Conservation (phyloP, 495 filamentous ascomycete genomes). For the Penicillium soppii region DNA sequence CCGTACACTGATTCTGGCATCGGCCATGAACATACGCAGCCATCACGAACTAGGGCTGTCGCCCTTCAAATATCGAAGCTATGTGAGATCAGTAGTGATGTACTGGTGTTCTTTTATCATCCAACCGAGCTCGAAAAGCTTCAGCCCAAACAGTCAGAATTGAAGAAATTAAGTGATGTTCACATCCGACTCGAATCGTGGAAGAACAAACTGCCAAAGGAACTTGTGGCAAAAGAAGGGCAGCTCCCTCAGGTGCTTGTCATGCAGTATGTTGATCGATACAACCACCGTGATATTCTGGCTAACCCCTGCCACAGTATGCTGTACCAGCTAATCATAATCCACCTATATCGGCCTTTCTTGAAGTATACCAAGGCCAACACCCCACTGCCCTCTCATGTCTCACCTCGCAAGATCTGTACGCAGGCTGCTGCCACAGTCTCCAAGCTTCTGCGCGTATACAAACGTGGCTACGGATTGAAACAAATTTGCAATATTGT, state of each 20-base stretch:
- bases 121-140: conserved; percentile 62
- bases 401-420: conserved; percentile 88
- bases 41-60: conserved; percentile 78
- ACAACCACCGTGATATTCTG: background rate
- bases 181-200: conserved; percentile 89
- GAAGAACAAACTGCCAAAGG: conserved; percentile 80
- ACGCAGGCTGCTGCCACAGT: conserved; percentile 84
- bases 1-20: conserved; percentile 86
- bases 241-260: conserved; percentile 84
- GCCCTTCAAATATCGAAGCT: conserved; percentile 78
- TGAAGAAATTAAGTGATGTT: conserved; percentile 90
- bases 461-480: conserved; percentile 87
- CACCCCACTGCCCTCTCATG: conserved; percentile 81
- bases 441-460: conserved; percentile 87
- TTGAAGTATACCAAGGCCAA: conserved; percentile 79
- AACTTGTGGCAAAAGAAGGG: conserved; percentile 87
- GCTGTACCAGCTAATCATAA: conserved; percentile 95
- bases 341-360: conserved; percentile 96
- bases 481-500: conserved; percentile 93
- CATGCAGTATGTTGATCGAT: conserved; percentile 75
- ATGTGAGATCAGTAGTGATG: conserved; percentile 90
- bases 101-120: conserved; percentile 89
- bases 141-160: conserved; percentile 68
- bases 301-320: conserved; percentile 60
- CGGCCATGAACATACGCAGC: conserved; percentile 66